Base-by-base conservation (phyloP, 768 basidiomycete species). In the Mycena rebaudengoi region DNA sequence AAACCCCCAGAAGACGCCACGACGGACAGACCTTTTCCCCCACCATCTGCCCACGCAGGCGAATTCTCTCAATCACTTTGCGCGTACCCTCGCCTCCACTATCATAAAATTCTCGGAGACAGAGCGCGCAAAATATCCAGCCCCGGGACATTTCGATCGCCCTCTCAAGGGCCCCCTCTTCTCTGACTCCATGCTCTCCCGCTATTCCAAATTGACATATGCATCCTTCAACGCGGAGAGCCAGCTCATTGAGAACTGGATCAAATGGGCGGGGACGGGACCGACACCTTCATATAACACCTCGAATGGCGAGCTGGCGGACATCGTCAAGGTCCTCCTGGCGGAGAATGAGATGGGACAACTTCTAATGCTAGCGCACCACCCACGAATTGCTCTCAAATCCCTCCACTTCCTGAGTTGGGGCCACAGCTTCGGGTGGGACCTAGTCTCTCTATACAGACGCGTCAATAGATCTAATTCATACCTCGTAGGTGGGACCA, bases 341-440 rank as follows among this genome's bases (percentile, higher is more conserved):
- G 62, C 70, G 33, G 76, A 78, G 48, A 79, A 78, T 59, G 62
- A 78, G 25, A 68, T 79, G 60, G 56, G 62, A 3, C 48, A 64
- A 5, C 73, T 81, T 16, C 64, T 82, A 4, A 77, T 76, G 73
- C 70, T 82, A 30, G 78, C 78, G 11, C 71, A 75, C 11, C 79
- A 80, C 55, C 80, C 80, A 8, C 35, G 51, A 10, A 68, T 79
- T 6, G 75, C 76, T 0, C 69, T 82, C 11, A 18, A 18, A 1
- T 21, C 50, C 5, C 73, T 80, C 14, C 66, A 69, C 10, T n/a
- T 64, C 3, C 45, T 78, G 26, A 40, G 52, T 16, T 79, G 74
- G 73, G 74, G 74, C 0, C 72, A 79, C 62, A 70, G 77, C 54
- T 76, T 75, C 55, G 79, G 79, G 0, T 78, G 74, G n/a, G n/a